phyloP scores from a whole-genome alignment of 371 early-diverging fungal genomes.

The Choanephora cucurbitarum region DNA sequence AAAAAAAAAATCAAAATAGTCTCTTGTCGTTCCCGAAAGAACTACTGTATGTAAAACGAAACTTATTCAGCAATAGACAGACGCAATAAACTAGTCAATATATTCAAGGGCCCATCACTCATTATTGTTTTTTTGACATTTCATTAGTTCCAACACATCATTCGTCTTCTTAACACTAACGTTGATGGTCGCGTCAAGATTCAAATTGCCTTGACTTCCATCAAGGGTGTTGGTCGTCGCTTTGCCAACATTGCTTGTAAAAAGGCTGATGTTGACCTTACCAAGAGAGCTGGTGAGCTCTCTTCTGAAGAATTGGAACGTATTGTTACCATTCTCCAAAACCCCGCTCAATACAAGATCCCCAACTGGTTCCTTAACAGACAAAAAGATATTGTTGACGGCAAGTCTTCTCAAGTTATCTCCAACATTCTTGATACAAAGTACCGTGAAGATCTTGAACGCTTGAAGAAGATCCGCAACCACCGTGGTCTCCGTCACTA shows the following conservation, averaged over 20 bases:
- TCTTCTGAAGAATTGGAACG: conserved; percentile 92
- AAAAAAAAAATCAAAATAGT: conserved; percentile 57
- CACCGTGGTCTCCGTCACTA: conserved; percentile 96
- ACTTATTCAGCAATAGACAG: background rate
- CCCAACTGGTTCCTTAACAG: conserved; percentile 99
- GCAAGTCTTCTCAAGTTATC: conserved; percentile 92
- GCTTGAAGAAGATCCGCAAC: conserved; percentile 96
- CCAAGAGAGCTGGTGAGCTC: conserved; percentile 98
- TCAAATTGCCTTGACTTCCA: conserved; percentile 95
- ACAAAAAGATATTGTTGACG: conserved; percentile 96
- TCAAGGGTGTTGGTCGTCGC: conserved; percentile 99
- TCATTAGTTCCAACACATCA: conserved; percentile 92
- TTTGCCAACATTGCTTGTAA: conserved; percentile 98
- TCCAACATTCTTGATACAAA: conserved; percentile 95
- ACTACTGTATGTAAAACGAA: conserved; percentile 41
- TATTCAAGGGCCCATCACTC: too few species aligned
- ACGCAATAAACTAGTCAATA: background rate
- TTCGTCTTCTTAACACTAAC: conserved; percentile 99
- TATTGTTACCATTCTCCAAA: conserved; percentile 88
- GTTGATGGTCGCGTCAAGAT: conserved; percentile 97
- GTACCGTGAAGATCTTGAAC: conserved; percentile 96
- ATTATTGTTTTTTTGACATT: background rate
- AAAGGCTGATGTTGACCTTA: conserved; percentile 97
- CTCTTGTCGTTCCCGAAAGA: conserved; percentile 89
- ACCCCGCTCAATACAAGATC: conserved; percentile 96